phyloP scores from a whole-genome alignment of 768 basidiomycete species.

The Collybiopsis confluens region DNA sequence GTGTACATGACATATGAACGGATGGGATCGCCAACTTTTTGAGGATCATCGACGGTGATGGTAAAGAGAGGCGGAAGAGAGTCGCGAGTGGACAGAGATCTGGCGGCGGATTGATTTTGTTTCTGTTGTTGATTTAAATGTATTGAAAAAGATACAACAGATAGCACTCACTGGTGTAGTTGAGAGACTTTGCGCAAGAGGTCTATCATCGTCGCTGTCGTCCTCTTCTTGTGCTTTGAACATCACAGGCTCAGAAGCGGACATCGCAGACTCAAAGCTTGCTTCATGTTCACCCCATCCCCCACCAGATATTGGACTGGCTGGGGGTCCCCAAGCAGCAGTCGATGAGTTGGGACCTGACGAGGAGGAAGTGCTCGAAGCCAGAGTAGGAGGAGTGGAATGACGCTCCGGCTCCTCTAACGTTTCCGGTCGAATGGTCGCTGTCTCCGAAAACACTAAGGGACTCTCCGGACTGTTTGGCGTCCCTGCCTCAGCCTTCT shows the following conservation, averaged over 20 bases:
- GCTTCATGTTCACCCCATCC: conserved; percentile 49
- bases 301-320: conserved; percentile 13
- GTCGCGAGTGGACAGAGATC: conserved; percentile 17
- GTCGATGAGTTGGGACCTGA: background rate
- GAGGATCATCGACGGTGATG: conserved; percentile 94
- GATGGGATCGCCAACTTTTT: conserved; percentile 95
- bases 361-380: background rate
- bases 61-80: conserved; percentile 68
- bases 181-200: conserved; percentile 28
- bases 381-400: conserved; percentile 2
- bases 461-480: conserved; percentile 9
- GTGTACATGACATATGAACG: conserved; percentile 96
- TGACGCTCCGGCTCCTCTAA: conserved; percentile 26
- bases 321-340: conserved; percentile 15
- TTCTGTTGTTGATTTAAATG: background rate
- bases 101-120: background rate
- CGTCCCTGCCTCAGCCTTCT: conserved; percentile 3
- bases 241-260: conserved; percentile 16
- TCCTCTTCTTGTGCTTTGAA: conserved; percentile 35
- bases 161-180: conserved; percentile 9
- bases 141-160: background rate
- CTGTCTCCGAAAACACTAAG: conserved; percentile 35
- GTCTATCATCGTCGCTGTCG: conserved; percentile 67
- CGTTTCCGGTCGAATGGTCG: conserved; percentile 35
- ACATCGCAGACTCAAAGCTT: conserved; percentile 23